Conservation (phyloP, 345 rosid species). For the Angophora floribunda region DNA sequence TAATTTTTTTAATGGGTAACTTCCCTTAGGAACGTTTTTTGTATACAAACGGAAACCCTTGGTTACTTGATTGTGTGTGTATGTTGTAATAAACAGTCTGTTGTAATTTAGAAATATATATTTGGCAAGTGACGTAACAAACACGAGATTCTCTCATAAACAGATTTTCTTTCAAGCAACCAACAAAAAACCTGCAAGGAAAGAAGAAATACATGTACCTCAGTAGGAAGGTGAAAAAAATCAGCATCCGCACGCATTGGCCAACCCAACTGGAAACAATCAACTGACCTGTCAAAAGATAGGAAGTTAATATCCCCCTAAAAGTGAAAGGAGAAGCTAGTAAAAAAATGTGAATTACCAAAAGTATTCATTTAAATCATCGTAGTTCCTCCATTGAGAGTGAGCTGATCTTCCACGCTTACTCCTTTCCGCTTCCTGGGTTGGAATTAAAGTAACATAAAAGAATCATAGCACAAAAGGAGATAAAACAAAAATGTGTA, state of each 20-base stretch:
- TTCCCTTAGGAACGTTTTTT: not conserved
- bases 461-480: not conserved
- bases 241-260: conserved; percentile 97
- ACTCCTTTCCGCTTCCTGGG: conserved; percentile 82
- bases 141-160: not conserved
- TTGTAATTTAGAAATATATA: no score
- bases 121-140: not conserved
- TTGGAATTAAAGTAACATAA: conserved; percentile 1
- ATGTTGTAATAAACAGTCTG: not conserved
- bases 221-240: conserved; percentile 55
- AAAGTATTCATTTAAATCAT: conserved; percentile 92
- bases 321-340: not conserved
- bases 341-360: conserved; percentile 37
- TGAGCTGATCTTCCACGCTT: conserved; percentile 80
- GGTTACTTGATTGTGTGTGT: not conserved
- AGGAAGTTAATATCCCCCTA: not conserved
- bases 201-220: conserved; percentile 24
- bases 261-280: conserved; percentile 95
- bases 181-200: not conserved
- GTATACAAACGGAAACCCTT: not conserved
- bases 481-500: not conserved
- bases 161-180: not conserved
- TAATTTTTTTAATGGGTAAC: not conserved
- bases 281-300: conserved; percentile 59
- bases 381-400: conserved; percentile 98